Evolutionary conservation across 2,329 filamentous ascomycete species (phyloP), one percentile per base, ranked within the genome.

Genomic region (Clonostachys sp.): DNA sequence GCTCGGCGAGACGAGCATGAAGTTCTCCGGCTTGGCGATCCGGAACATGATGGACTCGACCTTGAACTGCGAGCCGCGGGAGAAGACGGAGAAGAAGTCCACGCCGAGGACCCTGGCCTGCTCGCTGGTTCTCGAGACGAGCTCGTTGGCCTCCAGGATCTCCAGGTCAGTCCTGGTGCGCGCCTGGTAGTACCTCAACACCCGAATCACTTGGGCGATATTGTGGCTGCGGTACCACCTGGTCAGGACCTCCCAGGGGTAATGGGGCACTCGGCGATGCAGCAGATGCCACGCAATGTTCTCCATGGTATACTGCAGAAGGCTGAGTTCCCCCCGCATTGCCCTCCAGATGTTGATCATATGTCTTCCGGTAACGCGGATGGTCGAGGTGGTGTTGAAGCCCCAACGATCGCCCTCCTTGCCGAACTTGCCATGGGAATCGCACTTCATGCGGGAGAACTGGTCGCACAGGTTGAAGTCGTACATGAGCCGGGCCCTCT

Each of bases 41-140:
- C 94, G 84, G 60, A 97, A 96, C 94, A 99, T 97, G 57, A 96
- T 84, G 2, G 92, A 96, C 67, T 99, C 94, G 39, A 99, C 94
- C 64, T 99, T 99, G 78, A 95, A 97, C 61, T 99, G 94, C 1
- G 91, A 97, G 14, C 94, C 94, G 47, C 94, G 81, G 6, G 89
- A 92, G 60, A 96, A 94, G 47, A 99, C 94, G 0, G 91, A 95
- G 64, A 92, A 96, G 70, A 99, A 99, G 66, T 99, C 94, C 1
- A 97, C 87, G 0, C 94, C 94, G 4, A 99, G 77, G 12, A 99
- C 73, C 12, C 94, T 84, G 9, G 94, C 94, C 65, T 99, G 94
- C 64, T 99, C 94, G 57, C 91, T 95, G 0, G 91, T 97, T 46
- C 92, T 80, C 2, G 91, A 74, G 36, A 97, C 83, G 18, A 97